Percentiles rank a stretch among this genome's conserved stretches.
Conservation (phyloP, 2,329 filamentous ascomycete genomes). For the Aspergillus oerlinghausenensis region DNA sequence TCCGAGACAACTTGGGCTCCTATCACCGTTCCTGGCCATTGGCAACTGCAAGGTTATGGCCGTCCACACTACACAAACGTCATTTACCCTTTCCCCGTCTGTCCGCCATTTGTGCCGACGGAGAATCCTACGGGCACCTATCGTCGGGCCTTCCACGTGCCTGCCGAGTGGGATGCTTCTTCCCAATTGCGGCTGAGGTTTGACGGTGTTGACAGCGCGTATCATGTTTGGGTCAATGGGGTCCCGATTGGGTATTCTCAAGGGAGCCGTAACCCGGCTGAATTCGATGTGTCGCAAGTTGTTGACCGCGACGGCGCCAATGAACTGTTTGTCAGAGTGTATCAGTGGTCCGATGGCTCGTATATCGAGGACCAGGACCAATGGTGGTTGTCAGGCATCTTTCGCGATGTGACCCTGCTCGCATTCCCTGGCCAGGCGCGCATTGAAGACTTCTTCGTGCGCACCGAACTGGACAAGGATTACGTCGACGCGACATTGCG, state of each 20-base stretch:
- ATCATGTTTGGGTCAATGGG: slow-evolving; percentile 66
- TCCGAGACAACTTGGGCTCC: neutral
- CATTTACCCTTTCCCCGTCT: slow-evolving; percentile 61
- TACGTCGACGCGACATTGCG: slow-evolving; percentile 51
- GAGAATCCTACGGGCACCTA: slow-evolving; percentile 65
- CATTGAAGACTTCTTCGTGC: slow-evolving; percentile 58
- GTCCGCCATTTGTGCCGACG: slow-evolving; percentile 58
- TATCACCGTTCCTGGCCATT: slow-evolving; percentile 62
- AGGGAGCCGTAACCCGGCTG: slow-evolving; percentile 62
- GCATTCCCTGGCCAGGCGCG: slow-evolving; percentile 48
- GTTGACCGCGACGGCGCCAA: slow-evolving; percentile 46
- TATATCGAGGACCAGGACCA: slow-evolving; percentile 68
- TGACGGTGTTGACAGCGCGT: slow-evolving; percentile 68
- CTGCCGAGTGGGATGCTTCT: slow-evolving; percentile 42
- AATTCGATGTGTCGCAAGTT: slow-evolving; percentile 61
- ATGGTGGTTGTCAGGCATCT: slow-evolving; percentile 65
- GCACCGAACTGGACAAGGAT: slow-evolving; percentile 49
- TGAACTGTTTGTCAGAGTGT: slow-evolving; percentile 59
- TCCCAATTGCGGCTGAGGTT: slow-evolving; percentile 61
- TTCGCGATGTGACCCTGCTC: slow-evolving; percentile 62
- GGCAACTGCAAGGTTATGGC: slow-evolving; percentile 67
- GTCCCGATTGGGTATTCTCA: slow-evolving; percentile 62
- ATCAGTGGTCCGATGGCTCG: slow-evolving; percentile 64
- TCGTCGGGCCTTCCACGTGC: slow-evolving; percentile 52
- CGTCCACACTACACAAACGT: slow-evolving; percentile 66